These are phyloP conservation scores for Pseudogymnoascus sp. DNA, from an alignment of 2,329 filamentous ascomycete species.

Conservation along the genomic window DNA sequence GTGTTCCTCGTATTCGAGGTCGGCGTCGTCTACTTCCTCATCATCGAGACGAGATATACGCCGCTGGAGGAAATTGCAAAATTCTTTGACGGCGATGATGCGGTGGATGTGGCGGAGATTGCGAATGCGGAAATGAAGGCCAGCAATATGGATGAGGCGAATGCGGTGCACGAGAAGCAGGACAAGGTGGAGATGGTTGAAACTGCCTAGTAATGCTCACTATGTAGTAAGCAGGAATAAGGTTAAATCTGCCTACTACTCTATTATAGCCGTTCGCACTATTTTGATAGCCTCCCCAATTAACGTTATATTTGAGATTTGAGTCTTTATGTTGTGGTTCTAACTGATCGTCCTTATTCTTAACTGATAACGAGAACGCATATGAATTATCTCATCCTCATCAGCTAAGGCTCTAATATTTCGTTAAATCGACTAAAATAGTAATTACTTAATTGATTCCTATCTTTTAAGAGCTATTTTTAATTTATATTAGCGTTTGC, in stretches of 20 bases:
- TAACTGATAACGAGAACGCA: too few relatives aligned
- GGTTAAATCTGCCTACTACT: too few relatives aligned
- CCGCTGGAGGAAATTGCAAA: conserved; percentile 38
- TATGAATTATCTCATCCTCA: too few relatives aligned
- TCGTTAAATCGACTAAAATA: background rate
- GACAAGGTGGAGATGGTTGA: background rate
- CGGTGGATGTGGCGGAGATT: conserved; percentile 16
- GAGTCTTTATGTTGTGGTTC: background rate
- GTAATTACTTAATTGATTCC: background rate
- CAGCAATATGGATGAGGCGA: background rate
- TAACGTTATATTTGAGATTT: background rate
- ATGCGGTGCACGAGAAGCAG: background rate
- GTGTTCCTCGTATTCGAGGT: conserved; percentile 25
- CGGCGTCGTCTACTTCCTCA: conserved; percentile 23
- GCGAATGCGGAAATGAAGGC: background rate
- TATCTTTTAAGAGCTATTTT: background rate
- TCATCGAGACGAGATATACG: conserved; percentile 35
- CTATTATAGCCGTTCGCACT: background rate
- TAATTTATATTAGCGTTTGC: background rate
- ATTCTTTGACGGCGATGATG: conserved; percentile 37
- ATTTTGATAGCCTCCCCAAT: background rate
- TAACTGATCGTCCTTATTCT: too few relatives aligned
- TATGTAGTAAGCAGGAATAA: too few relatives aligned
- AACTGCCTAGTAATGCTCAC: background rate
- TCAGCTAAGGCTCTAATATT: too few relatives aligned